Evolutionary conservation across 805 yeast genomes (phyloP).

Genomic region (Suhomyces sp.): DNA sequence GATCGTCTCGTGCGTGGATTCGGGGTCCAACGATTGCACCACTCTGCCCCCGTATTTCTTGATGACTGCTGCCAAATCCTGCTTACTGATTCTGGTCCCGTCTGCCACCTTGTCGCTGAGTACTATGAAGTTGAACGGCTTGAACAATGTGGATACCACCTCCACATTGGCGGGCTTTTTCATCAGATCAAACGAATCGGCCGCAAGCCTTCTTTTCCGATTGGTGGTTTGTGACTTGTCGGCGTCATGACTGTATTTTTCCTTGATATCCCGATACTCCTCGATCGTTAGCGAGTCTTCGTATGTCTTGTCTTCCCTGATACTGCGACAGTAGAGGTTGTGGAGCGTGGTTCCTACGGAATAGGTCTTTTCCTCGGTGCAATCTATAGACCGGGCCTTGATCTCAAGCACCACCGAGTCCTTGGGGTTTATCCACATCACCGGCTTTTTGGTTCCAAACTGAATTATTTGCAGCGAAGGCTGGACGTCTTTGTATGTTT

Average conservation of each 20-base stretch:
- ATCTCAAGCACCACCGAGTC: constrained; percentile 79
- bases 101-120: constrained; percentile 46
- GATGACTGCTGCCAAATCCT: constrained; percentile 37
- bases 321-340: constrained; percentile 66
- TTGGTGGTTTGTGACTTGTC: constrained; percentile 29
- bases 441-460: constrained; percentile 64
- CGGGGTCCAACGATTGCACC: constrained; percentile 13
- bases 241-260: constrained; percentile 20
- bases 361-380: constrained; percentile 43
- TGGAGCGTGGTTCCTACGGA: constrained; percentile 69
- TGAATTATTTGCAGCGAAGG: constrained; percentile 44
- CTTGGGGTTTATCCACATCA: constrained; percentile 75
- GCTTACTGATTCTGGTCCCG: constrained; percentile 27
- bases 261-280: constrained; percentile 47
- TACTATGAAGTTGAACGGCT: constrained; percentile 46
- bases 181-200: constrained; percentile 13
- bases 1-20: constrained; percentile 10
- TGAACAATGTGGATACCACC: constrained; percentile 37
- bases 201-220: constrained; percentile 18
- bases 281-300: constrained; percentile 51
- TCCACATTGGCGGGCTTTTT: constrained; percentile 7
- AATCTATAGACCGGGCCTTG: constrained; percentile 72
- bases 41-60: constrained; percentile 52
- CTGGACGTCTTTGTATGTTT: constrained; percentile 28
- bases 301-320: constrained; percentile 69